Percentiles rank a stretch among this genome's conserved stretches.
These are phyloP conservation scores for Trichoderma sp. DNA, from an alignment of 2,329 filamentous ascomycete species.

Conservation along the genomic window DNA sequence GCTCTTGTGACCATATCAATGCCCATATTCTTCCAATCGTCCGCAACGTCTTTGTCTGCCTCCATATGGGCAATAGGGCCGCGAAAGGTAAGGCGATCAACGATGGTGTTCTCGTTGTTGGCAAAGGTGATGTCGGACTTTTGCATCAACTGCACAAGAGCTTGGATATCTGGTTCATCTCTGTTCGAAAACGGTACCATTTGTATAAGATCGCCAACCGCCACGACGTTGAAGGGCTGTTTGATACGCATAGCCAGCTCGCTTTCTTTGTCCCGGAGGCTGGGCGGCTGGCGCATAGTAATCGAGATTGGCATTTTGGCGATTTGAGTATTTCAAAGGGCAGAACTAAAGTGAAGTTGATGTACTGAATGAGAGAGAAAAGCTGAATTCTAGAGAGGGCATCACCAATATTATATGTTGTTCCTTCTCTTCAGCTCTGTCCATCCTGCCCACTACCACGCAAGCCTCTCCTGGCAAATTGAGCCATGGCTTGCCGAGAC, in stretches of 20 bases:
- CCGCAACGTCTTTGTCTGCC: not conserved
- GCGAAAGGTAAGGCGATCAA: conserved; percentile 9
- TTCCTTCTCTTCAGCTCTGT: not conserved
- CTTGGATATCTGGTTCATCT: not conserved
- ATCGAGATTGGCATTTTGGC: conserved; percentile 5
- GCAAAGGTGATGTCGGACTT: conserved; percentile 5
- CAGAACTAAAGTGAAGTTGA: not conserved
- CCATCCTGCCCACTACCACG: not conserved
- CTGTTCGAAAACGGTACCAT: not conserved
- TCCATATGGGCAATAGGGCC: conserved; percentile 9
- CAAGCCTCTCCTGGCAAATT: not conserved
- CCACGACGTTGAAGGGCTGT: conserved; percentile 7
- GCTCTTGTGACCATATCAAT: conserved; percentile 13
- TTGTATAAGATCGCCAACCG: conserved; percentile 8
- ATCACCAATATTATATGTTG: not conserved
- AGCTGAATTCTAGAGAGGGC: not conserved
- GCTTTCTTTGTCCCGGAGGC: conserved; percentile 8
- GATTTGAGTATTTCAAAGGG: not conserved
- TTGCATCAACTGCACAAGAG: conserved; percentile 8
- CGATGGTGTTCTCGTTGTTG: conserved; percentile 14
- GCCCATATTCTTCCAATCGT: conserved; percentile 11
- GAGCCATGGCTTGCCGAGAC: not conserved
- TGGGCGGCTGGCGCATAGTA: not conserved
- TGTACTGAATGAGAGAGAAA: no score
- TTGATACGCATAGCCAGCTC: conserved; percentile 11